Evolutionary conservation across 441 rosid species (phyloP).

Genomic region (Euphorbia corollata): DNA sequence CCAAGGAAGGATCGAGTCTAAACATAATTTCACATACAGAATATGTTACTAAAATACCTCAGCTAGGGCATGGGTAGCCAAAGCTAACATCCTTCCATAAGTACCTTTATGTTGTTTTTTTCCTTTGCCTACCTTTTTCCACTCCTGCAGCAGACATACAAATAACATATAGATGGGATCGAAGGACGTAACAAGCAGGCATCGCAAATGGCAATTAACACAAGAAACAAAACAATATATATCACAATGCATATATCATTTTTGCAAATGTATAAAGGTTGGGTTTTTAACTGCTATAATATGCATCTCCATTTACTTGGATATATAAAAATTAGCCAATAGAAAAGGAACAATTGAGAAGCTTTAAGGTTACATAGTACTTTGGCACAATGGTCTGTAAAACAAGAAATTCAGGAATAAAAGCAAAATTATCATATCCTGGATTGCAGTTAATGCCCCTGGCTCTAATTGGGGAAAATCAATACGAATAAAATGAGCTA

Average conservation of each 20-base stretch:
- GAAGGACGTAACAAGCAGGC: not conserved
- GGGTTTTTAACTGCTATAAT: not conserved
- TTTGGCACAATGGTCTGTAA: not conserved
- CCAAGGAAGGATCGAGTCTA: slow-evolving; percentile 10
- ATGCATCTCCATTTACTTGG: not conserved
- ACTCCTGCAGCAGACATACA: slow-evolving; percentile 29
- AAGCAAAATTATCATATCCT: not conserved
- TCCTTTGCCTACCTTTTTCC: slow-evolving; percentile 38
- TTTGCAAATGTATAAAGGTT: no score
- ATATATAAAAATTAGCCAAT: not conserved
- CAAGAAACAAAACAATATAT: no score
- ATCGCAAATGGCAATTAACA: not conserved
- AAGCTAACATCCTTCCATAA: slow-evolving; percentile 74
- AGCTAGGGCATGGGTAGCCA: slow-evolving; percentile 89
- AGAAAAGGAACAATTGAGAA: not conserved
- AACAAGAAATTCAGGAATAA: slow-evolving; percentile 4
- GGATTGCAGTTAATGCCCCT: not conserved
- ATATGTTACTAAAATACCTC: slow-evolving; percentile 46
- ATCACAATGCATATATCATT: no score
- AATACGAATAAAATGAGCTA: not conserved
- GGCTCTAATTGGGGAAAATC: no score
- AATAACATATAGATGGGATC: not conserved
- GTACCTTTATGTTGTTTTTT: slow-evolving; percentile 45
- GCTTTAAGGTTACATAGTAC: not conserved
- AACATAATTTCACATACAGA: not conserved